Evolutionary conservation across 768 basidiomycete species (phyloP).

Genomic region (Amanita molliuscula): DNA sequence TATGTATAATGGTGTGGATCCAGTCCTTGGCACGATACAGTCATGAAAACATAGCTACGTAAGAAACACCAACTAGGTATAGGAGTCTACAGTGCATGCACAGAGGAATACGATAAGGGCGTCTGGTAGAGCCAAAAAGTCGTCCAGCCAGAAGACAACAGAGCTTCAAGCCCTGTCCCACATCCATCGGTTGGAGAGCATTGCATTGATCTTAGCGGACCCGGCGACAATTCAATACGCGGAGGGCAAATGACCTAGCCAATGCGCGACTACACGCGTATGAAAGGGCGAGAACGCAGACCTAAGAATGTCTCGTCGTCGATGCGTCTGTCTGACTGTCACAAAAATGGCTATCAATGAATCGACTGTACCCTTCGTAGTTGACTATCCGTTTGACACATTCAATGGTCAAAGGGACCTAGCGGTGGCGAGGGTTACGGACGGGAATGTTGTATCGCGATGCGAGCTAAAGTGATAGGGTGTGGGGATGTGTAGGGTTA

Average conservation of each 20-base stretch:
- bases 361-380: background rate
- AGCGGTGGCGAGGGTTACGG: background rate
- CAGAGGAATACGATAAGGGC: background rate
- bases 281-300: constrained; percentile 5
- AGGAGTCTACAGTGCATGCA: background rate
- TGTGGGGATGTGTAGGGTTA: background rate
- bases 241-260: constrained; percentile 3
- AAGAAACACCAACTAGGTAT: background rate
- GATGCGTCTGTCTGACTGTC: background rate
- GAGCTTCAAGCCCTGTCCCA: constrained; percentile 1
- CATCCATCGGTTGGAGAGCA: background rate
- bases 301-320: background rate
- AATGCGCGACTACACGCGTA: constrained; percentile 3
- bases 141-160: background rate
- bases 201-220: background rate
- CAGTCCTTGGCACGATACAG: constrained; percentile 3
- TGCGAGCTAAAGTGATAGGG: background rate
- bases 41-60: background rate
- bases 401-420: background rate
- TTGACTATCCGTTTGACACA: background rate
- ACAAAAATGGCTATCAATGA: background rate
- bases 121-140: background rate
- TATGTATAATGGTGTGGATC: background rate
- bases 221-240: background rate
- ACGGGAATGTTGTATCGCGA: background rate